These are phyloP conservation scores for Aspergillus awamori DNA, from an alignment of 2,329 filamentous ascomycete species.

Conservation along the genomic window DNA sequence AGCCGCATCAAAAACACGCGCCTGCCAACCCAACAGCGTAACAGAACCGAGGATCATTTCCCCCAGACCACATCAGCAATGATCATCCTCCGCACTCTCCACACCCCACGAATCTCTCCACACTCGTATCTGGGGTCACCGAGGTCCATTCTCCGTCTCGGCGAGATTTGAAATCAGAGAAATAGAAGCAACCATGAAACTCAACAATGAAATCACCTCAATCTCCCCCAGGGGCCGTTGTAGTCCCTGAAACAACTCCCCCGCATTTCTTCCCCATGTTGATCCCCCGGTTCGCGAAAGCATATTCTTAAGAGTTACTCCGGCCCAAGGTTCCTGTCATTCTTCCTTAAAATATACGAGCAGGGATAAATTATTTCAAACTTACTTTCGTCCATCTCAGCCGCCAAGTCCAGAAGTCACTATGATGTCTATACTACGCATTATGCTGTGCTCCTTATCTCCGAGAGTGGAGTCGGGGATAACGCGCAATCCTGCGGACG, in stretches of 20 bases:
- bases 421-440: not conserved
- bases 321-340: not conserved
- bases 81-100: not conserved
- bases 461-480: slow-evolving; percentile 3
- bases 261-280: not conserved
- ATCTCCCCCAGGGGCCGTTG: not conserved
- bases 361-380: not conserved
- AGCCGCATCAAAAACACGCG: not conserved
- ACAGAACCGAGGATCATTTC: not conserved
- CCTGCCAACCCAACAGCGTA: not conserved
- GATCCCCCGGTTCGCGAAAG: not conserved
- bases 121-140: not conserved
- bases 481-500: not conserved
- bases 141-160: not conserved
- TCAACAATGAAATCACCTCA: not conserved
- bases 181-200: too few relatives aligned
- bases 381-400: not conserved
- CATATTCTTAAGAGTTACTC: not conserved
- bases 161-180: too few relatives aligned
- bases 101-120: not conserved
- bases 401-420: too few relatives aligned
- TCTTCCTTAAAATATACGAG: too few relatives aligned
- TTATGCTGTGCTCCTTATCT: not conserved
- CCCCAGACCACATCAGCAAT: not conserved
- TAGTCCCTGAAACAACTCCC: not conserved